phyloP scores from a whole-genome alignment of 2,329 filamentous ascomycete species.

The Simplicillium sp. region DNA sequence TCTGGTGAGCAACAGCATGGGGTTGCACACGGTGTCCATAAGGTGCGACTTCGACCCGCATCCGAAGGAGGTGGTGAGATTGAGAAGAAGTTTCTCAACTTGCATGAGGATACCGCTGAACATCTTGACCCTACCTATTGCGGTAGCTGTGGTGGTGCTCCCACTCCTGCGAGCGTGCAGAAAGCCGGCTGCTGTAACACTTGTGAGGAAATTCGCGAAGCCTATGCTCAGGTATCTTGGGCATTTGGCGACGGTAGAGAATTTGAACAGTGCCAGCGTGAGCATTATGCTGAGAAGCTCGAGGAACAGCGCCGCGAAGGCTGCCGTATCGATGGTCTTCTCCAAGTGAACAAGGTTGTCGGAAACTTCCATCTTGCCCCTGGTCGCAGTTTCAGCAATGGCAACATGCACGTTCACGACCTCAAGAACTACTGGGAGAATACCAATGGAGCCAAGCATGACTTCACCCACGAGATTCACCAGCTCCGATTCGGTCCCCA shows the following conservation, averaged over 20 bases:
- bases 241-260: conserved; percentile 87
- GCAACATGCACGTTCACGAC: conserved; percentile 96
- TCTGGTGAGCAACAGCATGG: conserved; percentile 94
- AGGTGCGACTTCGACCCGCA: conserved; percentile 68
- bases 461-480: conserved; percentile 84
- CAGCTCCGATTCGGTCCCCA: conserved; percentile 87
- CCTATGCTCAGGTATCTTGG: conserved; percentile 84
- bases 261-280: conserved; percentile 89
- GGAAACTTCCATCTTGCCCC: conserved; percentile 98
- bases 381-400: conserved; percentile 89
- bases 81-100: conserved; percentile 56
- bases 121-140: conserved; percentile 92
- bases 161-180: conserved; percentile 55
- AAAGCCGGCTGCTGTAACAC: conserved; percentile 95
- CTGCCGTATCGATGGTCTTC: conserved; percentile 82
- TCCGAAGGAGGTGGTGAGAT: conserved; percentile 69
- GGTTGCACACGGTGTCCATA: conserved; percentile 84
- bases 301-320: conserved; percentile 85
- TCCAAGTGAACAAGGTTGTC: conserved; percentile 96
- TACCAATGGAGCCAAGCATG: conserved; percentile 60
- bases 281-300: conserved; percentile 85
- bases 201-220: conserved; percentile 92
- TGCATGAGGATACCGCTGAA: conserved; percentile 55
- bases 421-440: conserved; percentile 88
- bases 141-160: conserved; percentile 84